A percentile compares a stretch with the other conserved stretches of the same genome.
phyloP scores from a whole-genome alignment of 371 early-diverging fungal species.

The Lichtheimia ramosa region DNA sequence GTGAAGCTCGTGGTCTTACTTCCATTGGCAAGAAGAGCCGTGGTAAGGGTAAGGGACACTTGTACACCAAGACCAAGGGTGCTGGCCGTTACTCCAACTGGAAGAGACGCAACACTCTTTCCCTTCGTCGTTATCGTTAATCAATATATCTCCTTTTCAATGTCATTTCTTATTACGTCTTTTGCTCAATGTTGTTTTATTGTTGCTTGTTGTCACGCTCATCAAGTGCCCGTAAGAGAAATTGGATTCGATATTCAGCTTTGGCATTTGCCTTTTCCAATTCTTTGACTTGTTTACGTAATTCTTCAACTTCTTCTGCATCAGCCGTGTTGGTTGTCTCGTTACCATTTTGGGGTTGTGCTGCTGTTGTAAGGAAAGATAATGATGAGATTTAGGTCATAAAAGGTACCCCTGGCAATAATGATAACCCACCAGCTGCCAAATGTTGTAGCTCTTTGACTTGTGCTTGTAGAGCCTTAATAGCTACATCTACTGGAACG shows the following conservation, averaged over 20 bases:
- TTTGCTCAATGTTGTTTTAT: constrained; percentile 1
- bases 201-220: constrained; percentile 4
- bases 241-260: constrained; percentile 42
- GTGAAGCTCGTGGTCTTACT: constrained; percentile 99
- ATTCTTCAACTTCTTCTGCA: constrained; percentile 12
- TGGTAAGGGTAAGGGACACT: constrained; percentile 97
- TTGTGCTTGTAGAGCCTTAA: constrained; percentile 34
- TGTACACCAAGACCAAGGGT: constrained; percentile 98
- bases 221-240: constrained; percentile 35
- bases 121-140: constrained; percentile 84
- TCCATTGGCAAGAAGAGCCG: constrained; percentile 97
- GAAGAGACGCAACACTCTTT: constrained; percentile 78
- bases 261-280: constrained; percentile 32
- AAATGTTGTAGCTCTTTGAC: constrained; percentile 31
- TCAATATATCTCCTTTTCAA: neutral
- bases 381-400: neutral
- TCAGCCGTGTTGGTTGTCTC: neutral
- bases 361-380: neutral
- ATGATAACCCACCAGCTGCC: constrained; percentile 11
- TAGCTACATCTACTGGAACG: constrained; percentile 35
- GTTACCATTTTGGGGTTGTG: neutral
- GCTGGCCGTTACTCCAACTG: constrained; percentile 85
- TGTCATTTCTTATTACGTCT: neutral
- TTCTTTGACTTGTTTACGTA: constrained; percentile 21
- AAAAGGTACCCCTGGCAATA: neutral